Percentiles rank a stretch among this genome's conserved stretches.
These are phyloP conservation scores for Ophiostoma sp. DNA, from an alignment of 2,329 filamentous ascomycete genomes.

Conservation along the genomic window DNA sequence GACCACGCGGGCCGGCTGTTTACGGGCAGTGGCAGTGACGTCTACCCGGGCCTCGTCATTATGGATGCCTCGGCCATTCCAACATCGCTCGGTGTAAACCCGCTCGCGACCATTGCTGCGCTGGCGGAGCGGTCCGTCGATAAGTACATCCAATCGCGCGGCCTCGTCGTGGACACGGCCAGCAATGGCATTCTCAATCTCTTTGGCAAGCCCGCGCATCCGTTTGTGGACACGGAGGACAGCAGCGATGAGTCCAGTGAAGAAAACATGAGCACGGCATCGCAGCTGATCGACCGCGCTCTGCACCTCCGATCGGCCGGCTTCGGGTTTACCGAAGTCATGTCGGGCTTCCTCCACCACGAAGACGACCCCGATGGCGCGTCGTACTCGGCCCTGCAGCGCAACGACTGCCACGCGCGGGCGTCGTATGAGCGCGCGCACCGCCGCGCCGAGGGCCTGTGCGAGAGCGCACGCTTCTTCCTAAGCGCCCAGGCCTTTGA, in stretches of 20 bases:
- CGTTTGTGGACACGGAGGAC: constrained; percentile 29
- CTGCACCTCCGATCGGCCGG: constrained; percentile 43
- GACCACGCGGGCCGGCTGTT: constrained; percentile 60
- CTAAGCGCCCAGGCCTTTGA: constrained; percentile 54
- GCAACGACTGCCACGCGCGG: constrained; percentile 38
- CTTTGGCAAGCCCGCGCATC: constrained; percentile 47
- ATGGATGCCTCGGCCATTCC: constrained; percentile 59
- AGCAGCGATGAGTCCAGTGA: constrained; percentile 33
- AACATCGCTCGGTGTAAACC: constrained; percentile 59
- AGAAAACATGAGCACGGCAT: constrained; percentile 35
- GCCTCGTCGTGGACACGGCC: constrained; percentile 43
- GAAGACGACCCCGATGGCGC: constrained; percentile 29
- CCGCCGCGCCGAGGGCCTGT: constrained; percentile 48
- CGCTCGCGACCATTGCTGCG: constrained; percentile 63
- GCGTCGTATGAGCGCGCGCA: constrained; percentile 51
- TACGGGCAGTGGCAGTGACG: constrained; percentile 45
- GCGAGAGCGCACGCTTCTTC: constrained; percentile 54
- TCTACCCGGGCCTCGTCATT: constrained; percentile 54
- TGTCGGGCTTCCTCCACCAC: constrained; percentile 56
- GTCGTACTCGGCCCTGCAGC: background rate
- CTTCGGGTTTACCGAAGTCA: constrained; percentile 59
- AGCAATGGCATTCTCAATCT: constrained; percentile 49
- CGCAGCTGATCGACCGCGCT: constrained; percentile 40
- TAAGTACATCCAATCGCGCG: constrained; percentile 40
- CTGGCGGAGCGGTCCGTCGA: constrained; percentile 61